Evolutionary conservation across 2,329 filamentous ascomycete species (phyloP).

Genomic region (Coniosporium tulheliwenetii): DNA sequence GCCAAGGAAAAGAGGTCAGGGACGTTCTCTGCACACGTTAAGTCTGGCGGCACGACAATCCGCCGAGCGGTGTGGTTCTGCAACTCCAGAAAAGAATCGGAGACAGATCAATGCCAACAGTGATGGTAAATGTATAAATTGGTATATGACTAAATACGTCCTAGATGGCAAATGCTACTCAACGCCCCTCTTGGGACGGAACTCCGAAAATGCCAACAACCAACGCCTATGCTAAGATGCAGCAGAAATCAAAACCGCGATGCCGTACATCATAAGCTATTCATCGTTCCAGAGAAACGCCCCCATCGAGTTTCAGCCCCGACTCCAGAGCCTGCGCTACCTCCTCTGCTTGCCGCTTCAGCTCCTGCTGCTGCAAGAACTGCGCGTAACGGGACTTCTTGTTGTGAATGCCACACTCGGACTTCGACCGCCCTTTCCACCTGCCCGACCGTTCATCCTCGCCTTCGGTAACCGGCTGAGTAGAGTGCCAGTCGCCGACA

Average conservation of each 20-base stretch:
- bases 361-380: conserved; percentile 60
- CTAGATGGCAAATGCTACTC: no score
- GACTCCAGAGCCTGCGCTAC: conserved; percentile 21
- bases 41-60: no score
- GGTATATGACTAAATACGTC: no score
- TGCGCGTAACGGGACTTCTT: conserved; percentile 86
- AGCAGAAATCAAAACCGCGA: conserved; percentile 9
- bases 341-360: conserved; percentile 46
- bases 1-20: no score
- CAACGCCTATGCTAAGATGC: conserved; percentile 27
- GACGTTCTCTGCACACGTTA: no score
- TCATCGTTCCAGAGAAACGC: conserved; percentile 3
- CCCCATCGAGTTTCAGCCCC: conserved; percentile 15
- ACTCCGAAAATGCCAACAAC: no score
- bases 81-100: no score
- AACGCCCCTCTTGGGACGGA: no score
- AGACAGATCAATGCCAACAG: no score
- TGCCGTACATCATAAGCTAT: conserved; percentile 1
- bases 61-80: no score
- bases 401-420: conserved; percentile 98
- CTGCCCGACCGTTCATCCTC: conserved; percentile 93
- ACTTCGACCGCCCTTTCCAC: conserved; percentile 94
- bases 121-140: no score
- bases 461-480: conserved; percentile 69
- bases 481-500: conserved; percentile 96